Conservation (phyloP, 176 grass and related monocot genomes). For the Alopecurus myosuroides region DNA sequence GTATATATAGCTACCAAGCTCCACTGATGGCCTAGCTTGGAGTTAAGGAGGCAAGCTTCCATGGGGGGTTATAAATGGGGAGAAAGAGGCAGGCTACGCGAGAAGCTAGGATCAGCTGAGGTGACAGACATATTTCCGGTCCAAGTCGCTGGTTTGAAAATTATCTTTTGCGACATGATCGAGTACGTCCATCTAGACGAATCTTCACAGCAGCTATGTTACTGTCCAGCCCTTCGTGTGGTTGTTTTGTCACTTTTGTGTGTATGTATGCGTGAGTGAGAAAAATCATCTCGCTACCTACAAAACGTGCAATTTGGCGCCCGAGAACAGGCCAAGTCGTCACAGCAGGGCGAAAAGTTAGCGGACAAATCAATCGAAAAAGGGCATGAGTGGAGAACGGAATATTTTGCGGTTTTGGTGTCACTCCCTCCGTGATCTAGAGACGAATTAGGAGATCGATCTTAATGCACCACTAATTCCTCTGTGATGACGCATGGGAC, state of each 20-base stretch:
- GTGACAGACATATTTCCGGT: constrained; percentile 23
- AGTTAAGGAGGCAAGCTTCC: too few relatives aligned
- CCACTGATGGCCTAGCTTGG: too few relatives aligned
- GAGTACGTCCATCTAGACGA: constrained; percentile 15
- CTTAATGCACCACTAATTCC: not conserved
- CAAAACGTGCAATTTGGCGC: not conserved
- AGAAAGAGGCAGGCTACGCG: not conserved
- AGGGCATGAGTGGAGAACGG: not conserved
- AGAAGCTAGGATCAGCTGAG: not conserved
- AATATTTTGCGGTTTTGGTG: not conserved
- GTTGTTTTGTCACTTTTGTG: too few relatives aligned
- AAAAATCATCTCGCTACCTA: not conserved
- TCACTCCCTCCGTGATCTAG: not conserved
- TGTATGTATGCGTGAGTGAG: too few relatives aligned
- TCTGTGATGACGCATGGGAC: not conserved
- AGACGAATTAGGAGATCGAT: not conserved
- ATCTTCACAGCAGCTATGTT: constrained; percentile 23
- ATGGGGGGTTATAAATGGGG: constrained; percentile 23
- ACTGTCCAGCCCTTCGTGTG: too few relatives aligned
- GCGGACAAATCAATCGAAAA: constrained; percentile 12
- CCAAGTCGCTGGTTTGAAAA: constrained; percentile 60
- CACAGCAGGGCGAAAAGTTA: not conserved
- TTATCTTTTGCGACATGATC: constrained; percentile 12
- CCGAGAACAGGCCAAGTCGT: not conserved
- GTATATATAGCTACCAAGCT: not conserved